Conservation (phyloP, 495 filamentous ascomycete species). For the Lasiosphaeria hispida region DNA sequence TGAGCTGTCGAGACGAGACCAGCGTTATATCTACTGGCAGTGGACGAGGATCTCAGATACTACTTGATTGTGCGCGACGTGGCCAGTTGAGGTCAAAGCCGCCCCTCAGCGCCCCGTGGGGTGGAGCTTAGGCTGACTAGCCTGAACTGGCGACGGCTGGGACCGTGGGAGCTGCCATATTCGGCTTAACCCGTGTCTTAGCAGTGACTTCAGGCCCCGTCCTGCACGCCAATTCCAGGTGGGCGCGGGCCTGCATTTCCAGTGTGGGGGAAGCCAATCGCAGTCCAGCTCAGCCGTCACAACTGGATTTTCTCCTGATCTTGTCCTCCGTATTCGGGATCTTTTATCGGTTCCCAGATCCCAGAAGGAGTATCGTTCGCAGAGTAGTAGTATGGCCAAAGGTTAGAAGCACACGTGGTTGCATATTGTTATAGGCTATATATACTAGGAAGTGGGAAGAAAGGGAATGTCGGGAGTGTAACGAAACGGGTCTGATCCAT, state of each 20-base stretch:
- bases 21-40: slow-evolving; percentile 18
- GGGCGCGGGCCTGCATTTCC: too few species aligned
- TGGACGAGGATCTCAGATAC: slow-evolving; percentile 8
- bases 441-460: too few species aligned
- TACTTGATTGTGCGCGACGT: slow-evolving; percentile 32
- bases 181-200: slow-evolving; percentile 12
- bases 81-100: slow-evolving; percentile 30
- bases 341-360: too few species aligned
- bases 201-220: not conserved
- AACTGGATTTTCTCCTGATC: not conserved
- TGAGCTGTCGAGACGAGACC: not conserved
- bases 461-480: too few species aligned
- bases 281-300: not conserved
- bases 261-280: slow-evolving; percentile 24
- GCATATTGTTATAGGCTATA: too few species aligned
- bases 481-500: too few species aligned
- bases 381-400: too few species aligned
- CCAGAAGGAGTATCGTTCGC: too few species aligned
- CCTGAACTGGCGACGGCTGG: slow-evolving; percentile 4
- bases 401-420: too few species aligned
- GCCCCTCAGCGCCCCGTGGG: slow-evolving; percentile 13
- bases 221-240: slow-evolving; percentile 10
- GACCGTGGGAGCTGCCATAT: slow-evolving; percentile 12
- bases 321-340: too few species aligned
- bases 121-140: slow-evolving; percentile 20